Base-by-base conservation (phyloP, 2,329 filamentous ascomycete genomes). In the Blastomyces gilchristii region DNA sequence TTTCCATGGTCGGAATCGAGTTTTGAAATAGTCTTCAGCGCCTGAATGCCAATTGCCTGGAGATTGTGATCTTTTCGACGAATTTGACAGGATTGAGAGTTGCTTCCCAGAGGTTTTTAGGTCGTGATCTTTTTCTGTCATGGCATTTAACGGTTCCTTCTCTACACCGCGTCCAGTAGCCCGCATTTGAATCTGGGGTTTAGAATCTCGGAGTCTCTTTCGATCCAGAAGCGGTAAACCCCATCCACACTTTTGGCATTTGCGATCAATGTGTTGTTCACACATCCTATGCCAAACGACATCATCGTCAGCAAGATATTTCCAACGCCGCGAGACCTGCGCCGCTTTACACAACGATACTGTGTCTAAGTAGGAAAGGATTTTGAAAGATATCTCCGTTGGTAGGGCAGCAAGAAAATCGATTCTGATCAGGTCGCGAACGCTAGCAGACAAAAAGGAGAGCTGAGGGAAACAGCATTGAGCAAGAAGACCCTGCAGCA, bases 221-320 rank as follows among this genome's bases (percentile, higher is more conserved):
- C 91, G 85, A 72, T 99, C 94, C 60, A 99, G 79, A 63, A 96
- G 78, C 18, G 94, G 94, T 65, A 99, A 77, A 2, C 94, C 94
- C 91, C 92, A 97, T 31, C 94, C 93, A 72, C 94, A 99, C 73
- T 94, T 96, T 64, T 87, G 92, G 75, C 92, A 97, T 73, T 96
- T 96, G 65, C 91, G 82, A 73, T 95, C 90, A 69, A 97, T 95
- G 74, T 96, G 92, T 73, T 97, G 93, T 75, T 96, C 91, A 73
- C 94, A 99, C 92, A 97, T 97, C 67, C 88, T 89, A 72, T 97
- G 90, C 94, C 94, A 99, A 3, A 99, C 93, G 9, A 96, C 89
- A 74, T 99, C 93, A 72, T 97, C 93, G 70, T 97, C 94, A n/a
- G 94, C 93, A 50, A 99, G 79, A 63, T 85, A 85, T 66, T 90